These are phyloP conservation scores for Sclerotinia minor DNA, from an alignment of 2,329 filamentous ascomycete genomes.

Conservation along the genomic window DNA sequence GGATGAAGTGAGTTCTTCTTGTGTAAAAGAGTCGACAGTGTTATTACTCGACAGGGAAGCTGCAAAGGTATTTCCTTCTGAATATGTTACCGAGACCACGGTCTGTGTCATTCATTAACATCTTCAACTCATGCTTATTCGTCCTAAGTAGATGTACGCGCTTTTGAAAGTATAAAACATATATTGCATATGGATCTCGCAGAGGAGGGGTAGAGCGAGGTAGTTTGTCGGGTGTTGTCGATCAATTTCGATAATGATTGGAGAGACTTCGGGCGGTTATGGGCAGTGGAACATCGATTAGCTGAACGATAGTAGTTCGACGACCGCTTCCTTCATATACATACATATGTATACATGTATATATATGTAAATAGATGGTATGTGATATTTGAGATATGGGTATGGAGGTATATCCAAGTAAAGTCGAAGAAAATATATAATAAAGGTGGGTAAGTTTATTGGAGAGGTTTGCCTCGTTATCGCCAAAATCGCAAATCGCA, in stretches of 20 bases:
- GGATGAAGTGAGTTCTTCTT: slow-evolving; percentile 27
- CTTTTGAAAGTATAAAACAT: slow-evolving; percentile 13
- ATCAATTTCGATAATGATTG: slow-evolving; percentile 18
- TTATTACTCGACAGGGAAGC: slow-evolving; percentile 27
- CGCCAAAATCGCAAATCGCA: slow-evolving; percentile 12
- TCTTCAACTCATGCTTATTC: slow-evolving; percentile 26
- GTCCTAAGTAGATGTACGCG: slow-evolving; percentile 13
- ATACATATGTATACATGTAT: background rate
- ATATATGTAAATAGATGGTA: background rate
- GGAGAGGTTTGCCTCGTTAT: slow-evolving; percentile 15
- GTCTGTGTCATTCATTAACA: slow-evolving; percentile 27
- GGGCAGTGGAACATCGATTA: slow-evolving; percentile 23
- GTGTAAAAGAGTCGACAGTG: slow-evolving; percentile 27
- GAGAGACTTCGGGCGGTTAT: slow-evolving; percentile 24
- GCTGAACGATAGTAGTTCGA: slow-evolving; percentile 4
- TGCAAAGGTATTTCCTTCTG: slow-evolving; percentile 22
- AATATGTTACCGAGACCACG: slow-evolving; percentile 23
- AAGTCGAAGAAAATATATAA: slow-evolving; percentile 9
- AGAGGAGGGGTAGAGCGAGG: slow-evolving; percentile 21
- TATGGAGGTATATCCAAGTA: background rate
- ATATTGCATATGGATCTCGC: slow-evolving; percentile 1
- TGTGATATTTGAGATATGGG: background rate
- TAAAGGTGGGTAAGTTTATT: slow-evolving; percentile 1
- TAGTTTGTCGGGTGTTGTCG: slow-evolving; percentile 17
- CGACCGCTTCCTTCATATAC: slow-evolving; percentile 3